Percentiles rank a stretch among this genome's conserved stretches.
Conservation (phyloP, 2,329 filamentous ascomycete genomes). For the Pseudogymnoascus sp. region DNA sequence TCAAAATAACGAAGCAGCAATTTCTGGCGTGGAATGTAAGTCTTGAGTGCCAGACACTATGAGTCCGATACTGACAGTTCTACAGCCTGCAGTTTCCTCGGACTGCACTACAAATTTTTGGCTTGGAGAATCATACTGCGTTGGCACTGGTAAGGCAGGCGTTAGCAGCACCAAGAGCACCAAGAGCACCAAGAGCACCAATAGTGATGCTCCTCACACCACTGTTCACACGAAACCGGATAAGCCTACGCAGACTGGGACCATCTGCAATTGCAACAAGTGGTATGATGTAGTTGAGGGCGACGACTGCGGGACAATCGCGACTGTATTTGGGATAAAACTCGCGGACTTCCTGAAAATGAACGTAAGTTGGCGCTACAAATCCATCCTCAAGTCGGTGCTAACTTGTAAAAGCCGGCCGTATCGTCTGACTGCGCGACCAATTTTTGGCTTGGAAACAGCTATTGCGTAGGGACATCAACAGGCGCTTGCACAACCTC, state of each 20-base stretch:
- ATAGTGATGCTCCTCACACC: conserved; percentile 4
- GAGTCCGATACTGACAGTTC: neutral
- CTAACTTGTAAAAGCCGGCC: conserved; percentile 22
- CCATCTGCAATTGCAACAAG: conserved; percentile 10
- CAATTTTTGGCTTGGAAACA: conserved; percentile 22
- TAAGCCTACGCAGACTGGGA: neutral
- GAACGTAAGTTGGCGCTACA: neutral
- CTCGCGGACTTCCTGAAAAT: conserved; percentile 9
- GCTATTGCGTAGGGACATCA: conserved; percentile 24
- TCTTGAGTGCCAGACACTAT: neutral
- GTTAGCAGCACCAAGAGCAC: conserved; percentile 2
- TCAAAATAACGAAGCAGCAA: neutral
- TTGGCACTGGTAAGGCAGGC: conserved; percentile 14
- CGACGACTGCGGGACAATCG: conserved; percentile 8
- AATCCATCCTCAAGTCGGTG: neutral
- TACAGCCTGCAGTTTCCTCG: neutral
- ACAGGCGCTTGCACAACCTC: conserved; percentile 11
- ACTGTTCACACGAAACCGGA: conserved; percentile 2
- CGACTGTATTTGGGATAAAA: neutral
- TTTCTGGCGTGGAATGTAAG: conserved; percentile 1
- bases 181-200: neutral
- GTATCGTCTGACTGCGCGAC: conserved; percentile 22
- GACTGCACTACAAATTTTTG: conserved; percentile 25
- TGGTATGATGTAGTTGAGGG: conserved; percentile 11
- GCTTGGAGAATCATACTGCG: conserved; percentile 23